Percentiles rank a stretch among this genome's conserved stretches.
phyloP scores from a whole-genome alignment of 2,329 filamentous ascomycete genomes.

The Mycosphaerelloides madeirae region DNA sequence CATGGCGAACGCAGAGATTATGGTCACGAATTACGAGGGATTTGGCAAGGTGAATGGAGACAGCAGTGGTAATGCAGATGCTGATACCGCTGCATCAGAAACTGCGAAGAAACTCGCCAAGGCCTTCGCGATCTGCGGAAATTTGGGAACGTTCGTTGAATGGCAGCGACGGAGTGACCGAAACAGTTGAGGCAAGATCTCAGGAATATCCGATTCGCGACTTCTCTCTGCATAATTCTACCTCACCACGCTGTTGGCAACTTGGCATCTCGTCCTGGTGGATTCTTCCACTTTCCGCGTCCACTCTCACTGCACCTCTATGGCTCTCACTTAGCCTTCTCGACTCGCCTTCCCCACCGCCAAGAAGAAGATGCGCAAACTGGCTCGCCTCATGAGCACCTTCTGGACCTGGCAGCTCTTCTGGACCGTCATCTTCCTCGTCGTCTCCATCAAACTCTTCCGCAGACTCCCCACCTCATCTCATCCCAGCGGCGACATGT shows the following conservation, averaged over 20 bases:
- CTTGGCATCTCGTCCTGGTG: no score
- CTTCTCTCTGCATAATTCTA: no score
- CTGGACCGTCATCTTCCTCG: background rate
- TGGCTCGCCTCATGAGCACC: no score
- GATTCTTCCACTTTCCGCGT: no score
- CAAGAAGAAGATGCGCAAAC: no score
- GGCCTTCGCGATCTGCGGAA: conserved; percentile 45
- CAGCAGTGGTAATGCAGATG: conserved; percentile 24
- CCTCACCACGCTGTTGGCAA: no score
- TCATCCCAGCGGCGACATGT: no score
- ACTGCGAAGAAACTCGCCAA: conserved; percentile 34
- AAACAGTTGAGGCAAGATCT: background rate
- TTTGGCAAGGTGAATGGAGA: conserved; percentile 6
- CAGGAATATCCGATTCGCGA: background rate
- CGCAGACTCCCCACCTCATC: no score
- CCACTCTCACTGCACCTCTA: no score
- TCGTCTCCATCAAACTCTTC: no score
- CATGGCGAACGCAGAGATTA: conserved; percentile 17
- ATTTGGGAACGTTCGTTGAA: conserved; percentile 51
- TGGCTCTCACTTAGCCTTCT: no score
- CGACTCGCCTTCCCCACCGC: no score
- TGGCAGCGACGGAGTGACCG: conserved; percentile 36
- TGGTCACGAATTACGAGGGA: conserved; percentile 7
- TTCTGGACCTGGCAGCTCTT: background rate
- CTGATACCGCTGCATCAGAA: conserved; percentile 25